A percentile compares a stretch with the other conserved stretches of the same genome.
phyloP scores from a whole-genome alignment of 371 early-diverging fungal species.

The Smittium culicis region DNA sequence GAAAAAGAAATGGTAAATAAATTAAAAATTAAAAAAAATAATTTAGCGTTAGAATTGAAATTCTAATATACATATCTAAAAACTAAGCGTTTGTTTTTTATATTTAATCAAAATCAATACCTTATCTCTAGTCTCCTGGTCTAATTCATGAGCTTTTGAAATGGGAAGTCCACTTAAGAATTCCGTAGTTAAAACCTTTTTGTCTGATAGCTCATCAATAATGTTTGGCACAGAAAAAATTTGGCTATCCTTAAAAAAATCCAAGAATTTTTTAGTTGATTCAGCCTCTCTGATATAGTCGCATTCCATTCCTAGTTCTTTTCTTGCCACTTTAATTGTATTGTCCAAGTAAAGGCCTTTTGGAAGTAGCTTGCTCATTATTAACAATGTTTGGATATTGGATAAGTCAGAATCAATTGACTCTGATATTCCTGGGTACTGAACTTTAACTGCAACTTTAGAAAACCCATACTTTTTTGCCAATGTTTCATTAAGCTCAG shows the following conservation, averaged over 20 bases:
- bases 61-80: no score
- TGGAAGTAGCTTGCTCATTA: slow-evolving; percentile 71
- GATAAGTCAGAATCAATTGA: slow-evolving; percentile 79
- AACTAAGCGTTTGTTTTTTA: no score
- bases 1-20: no score
- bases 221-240: slow-evolving; percentile 62
- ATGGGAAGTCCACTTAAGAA: slow-evolving; percentile 62
- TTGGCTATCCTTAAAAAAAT: slow-evolving; percentile 35
- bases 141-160: slow-evolving; percentile 39
- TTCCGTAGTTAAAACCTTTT: slow-evolving; percentile 65
- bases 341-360: slow-evolving; percentile 92
- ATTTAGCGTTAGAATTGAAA: no score
- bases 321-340: slow-evolving; percentile 74
- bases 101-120: no score
- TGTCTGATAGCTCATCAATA: slow-evolving; percentile 49
- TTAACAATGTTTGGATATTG: slow-evolving; percentile 62
- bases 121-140: slow-evolving; percentile 54
- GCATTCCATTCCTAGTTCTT: slow-evolving; percentile 87
- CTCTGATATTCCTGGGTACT: slow-evolving; percentile 86
- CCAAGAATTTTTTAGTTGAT: slow-evolving; percentile 50
- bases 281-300: slow-evolving; percentile 84
- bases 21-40: no score
- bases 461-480: slow-evolving; percentile 15
- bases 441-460: slow-evolving; percentile 81
- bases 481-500: slow-evolving; percentile 8